Evolutionary conservation across 1,139 yeast species (phyloP).

Genomic region (Sugiyamaella pinicola): DNA sequence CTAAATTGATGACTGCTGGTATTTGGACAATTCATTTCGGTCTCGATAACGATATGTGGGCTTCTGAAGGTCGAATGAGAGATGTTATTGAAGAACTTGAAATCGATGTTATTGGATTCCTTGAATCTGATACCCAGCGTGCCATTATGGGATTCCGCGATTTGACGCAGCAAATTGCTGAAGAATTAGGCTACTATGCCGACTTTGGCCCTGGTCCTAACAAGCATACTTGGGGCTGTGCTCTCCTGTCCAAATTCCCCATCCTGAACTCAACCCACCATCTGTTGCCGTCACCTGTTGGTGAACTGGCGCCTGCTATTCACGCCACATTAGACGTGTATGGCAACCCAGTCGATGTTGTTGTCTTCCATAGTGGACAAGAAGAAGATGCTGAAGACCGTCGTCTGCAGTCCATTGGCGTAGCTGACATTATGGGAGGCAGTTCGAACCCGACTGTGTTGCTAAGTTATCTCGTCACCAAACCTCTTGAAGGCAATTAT

Average conservation of each 20-base stretch:
- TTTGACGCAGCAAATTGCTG: constrained; percentile 86
- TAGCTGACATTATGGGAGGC: constrained; percentile 78
- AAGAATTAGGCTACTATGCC: constrained; percentile 89
- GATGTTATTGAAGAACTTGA: constrained; percentile 82
- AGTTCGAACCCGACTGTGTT: constrained; percentile 76
- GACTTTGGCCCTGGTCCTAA: constrained; percentile 99
- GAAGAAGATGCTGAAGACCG: constrained; percentile 97
- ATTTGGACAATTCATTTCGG: constrained; percentile 99
- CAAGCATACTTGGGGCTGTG: constrained; percentile 98
- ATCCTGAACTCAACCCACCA: constrained; percentile 88
- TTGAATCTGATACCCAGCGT: constrained; percentile 93
- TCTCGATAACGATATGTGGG: constrained; percentile 97
- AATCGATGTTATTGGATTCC: constrained; percentile 83
- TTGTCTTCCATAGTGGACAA: constrained; percentile 97
- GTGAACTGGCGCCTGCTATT: constrained; percentile 97
- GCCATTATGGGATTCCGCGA: constrained; percentile 95
- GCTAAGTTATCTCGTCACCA: constrained; percentile 86
- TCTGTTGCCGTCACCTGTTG: constrained; percentile 91
- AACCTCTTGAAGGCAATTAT: constrained; percentile 85
- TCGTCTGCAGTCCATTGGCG: constrained; percentile 75
- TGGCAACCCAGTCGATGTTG: constrained; percentile 82
- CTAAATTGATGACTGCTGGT: constrained; percentile 84
- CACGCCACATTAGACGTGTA: constrained; percentile 93
- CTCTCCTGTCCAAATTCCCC: constrained; percentile 89
- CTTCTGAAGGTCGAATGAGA: constrained; percentile 87